Conservation (phyloP, 2,329 filamentous ascomycete genomes). For the Chaetomiaceae sp. region DNA sequence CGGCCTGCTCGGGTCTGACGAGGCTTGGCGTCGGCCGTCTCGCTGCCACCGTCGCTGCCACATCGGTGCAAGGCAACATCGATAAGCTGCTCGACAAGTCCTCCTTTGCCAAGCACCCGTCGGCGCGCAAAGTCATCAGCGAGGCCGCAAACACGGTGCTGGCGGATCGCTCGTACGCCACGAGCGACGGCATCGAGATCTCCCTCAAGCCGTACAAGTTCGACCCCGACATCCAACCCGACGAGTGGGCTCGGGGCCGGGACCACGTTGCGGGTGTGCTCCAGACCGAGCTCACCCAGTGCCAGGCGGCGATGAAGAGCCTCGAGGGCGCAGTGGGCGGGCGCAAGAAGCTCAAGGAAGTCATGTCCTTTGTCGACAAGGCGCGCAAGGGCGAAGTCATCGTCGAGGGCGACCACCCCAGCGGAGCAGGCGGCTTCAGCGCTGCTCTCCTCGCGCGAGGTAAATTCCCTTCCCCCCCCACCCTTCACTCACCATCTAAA, state of each 20-base stretch:
- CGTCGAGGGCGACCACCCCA: constrained; percentile 75
- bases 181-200: constrained; percentile 95
- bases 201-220: constrained; percentile 99
- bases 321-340: constrained; percentile 77
- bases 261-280: constrained; percentile 76
- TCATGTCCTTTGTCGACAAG: constrained; percentile 85
- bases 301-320: constrained; percentile 69
- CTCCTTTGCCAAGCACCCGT: constrained; percentile 85
- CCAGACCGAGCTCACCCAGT: constrained; percentile 82
- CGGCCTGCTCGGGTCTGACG: constrained; percentile 82
- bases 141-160: constrained; percentile 86
- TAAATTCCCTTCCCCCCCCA: constrained; percentile 35
- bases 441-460: constrained; percentile 78
- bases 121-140: constrained; percentile 85
- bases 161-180: constrained; percentile 93
- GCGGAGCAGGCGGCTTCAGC: constrained; percentile 90
- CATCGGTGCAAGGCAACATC: constrained; percentile 79
- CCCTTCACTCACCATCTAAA: neutral
- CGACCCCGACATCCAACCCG: constrained; percentile 88
- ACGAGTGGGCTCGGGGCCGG: constrained; percentile 80
- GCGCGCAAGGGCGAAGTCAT: constrained; percentile 79
- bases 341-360: constrained; percentile 79
- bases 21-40: constrained; percentile 91
- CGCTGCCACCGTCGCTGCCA: constrained; percentile 85
- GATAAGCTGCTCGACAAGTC: constrained; percentile 73